Conservation (phyloP, 768 basidiomycete species). For the Leccinum subtestaceum region DNA sequence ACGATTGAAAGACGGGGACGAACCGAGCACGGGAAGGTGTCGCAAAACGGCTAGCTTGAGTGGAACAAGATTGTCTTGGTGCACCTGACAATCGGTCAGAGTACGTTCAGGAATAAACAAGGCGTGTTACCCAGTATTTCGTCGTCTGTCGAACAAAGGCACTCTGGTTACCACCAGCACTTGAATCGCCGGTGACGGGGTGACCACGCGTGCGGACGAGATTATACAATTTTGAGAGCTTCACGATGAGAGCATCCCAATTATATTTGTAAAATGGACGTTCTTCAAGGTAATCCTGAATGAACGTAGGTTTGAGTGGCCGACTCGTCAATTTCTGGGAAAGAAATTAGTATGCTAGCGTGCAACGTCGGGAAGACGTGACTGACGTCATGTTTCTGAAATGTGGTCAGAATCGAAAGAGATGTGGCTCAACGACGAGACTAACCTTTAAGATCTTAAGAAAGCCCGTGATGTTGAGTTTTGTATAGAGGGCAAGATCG, state of each 20-base stretch:
- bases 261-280: constrained; percentile 97
- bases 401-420: constrained; percentile 6
- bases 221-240: constrained; percentile 91
- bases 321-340: constrained; percentile 87
- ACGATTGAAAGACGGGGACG: constrained; percentile 17
- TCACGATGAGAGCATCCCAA: constrained; percentile 94
- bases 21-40: constrained; percentile 91
- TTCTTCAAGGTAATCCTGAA: constrained; percentile 88
- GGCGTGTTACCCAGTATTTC: constrained; percentile 90
- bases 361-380: not conserved
- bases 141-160: constrained; percentile 99
- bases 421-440: constrained; percentile 1
- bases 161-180: constrained; percentile 92
- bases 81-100: constrained; percentile 45
- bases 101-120: not conserved
- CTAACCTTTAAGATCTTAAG: constrained; percentile 94
- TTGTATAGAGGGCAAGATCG: constrained; percentile 89
- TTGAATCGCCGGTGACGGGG: constrained; percentile 89
- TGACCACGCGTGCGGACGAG: constrained; percentile 94
- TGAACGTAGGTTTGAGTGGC: constrained; percentile 81
- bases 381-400: constrained; percentile 88
- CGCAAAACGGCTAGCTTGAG: constrained; percentile 91
- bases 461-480: constrained; percentile 97
- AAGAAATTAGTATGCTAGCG: constrained; percentile 8
- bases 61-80: constrained; percentile 91